Base-by-base conservation (phyloP, 1,139 yeast genomes). In the Blastobotrys aristatus region DNA sequence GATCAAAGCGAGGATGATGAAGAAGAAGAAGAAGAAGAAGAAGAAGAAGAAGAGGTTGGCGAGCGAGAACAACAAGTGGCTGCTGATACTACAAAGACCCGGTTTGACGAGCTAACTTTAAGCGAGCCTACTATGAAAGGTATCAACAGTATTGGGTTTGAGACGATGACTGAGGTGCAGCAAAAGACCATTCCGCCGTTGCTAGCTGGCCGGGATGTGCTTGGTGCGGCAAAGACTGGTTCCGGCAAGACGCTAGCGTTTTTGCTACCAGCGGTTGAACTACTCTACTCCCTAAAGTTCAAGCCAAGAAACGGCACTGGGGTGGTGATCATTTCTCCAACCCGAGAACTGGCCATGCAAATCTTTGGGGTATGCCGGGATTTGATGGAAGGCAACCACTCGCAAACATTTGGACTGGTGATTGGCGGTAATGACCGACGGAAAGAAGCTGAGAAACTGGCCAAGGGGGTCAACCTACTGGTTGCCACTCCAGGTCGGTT, bases 221-320 rank as follows among this genome's bases (percentile, higher is more conserved):
- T 92, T 70, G 98, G 98, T 77, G 85, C 92, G 68, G 97, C 98
- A 92, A 92, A n/a, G n/a, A n/a, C n/a, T n/a, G n/a, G n/a, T n/a
- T n/a, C n/a, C n/a, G n/a, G n/a, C n/a, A n/a, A n/a, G 65, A 92
- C 99, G 0, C 68, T 92, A 51, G 95, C 97, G 3, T 92, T 92
- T 60, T 74, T 94, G 60, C 76, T 92, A 51, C 99, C 99, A 10
- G 97, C 97, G 39, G 82, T 94, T 54, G 98, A 92, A 70, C 72
- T 89, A 71, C 74, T 92, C 50, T 86, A 90, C 64, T 83, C 95
- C 16, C 77, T 92, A 60, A 85, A 83, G 64, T 88, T 87, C 73
- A 88, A 87, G 69, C 96, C 96, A 44, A 77, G 95, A 69, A 87
- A 87, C 62, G 96, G 96, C 56, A 86, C 95, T 14, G 96, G 96